Evolutionary conservation across 1,284 basidiomycete genomes (phyloP).

Genomic region (Blastosporella zonata): DNA sequence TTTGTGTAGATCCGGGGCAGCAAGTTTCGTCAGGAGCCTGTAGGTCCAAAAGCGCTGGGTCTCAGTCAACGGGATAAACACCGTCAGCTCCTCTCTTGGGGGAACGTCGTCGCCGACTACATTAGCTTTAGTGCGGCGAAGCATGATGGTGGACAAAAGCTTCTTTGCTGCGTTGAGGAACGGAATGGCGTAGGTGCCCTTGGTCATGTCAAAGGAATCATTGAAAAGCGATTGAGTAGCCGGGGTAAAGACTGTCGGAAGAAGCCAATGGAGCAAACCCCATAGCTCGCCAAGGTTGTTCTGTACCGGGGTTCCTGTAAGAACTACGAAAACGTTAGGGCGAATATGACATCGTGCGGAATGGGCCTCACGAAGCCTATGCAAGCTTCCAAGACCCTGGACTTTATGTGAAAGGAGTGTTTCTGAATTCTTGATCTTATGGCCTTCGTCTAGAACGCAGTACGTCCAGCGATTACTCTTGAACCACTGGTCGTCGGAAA

Average conservation of each 20-base stretch:
- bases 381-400: slow-evolving; percentile 45
- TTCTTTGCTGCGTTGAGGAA: slow-evolving; percentile 47
- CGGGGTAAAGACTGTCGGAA: slow-evolving; percentile 49
- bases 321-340: slow-evolving; percentile 32
- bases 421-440: slow-evolving; percentile 57
- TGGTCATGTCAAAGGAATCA: slow-evolving; percentile 48
- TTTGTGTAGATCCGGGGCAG: slow-evolving; percentile 42
- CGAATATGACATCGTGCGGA: background rate
- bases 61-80: slow-evolving; percentile 56
- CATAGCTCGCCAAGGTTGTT: slow-evolving; percentile 62
- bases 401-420: slow-evolving; percentile 43
- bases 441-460: slow-evolving; percentile 60
- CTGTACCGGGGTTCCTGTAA: slow-evolving; percentile 63
- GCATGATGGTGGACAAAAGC: slow-evolving; percentile 52
- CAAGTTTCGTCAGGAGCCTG: slow-evolving; percentile 50
- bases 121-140: slow-evolving; percentile 55
- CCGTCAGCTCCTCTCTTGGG: slow-evolving; percentile 52
- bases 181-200: slow-evolving; percentile 46
- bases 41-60: slow-evolving; percentile 63
- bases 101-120: slow-evolving; percentile 52
- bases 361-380: slow-evolving; percentile 41
- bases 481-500: slow-evolving; percentile 51
- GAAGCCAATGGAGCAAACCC: slow-evolving; percentile 54
- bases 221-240: slow-evolving; percentile 47
- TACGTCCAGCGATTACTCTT: slow-evolving; percentile 54